phyloP scores from a whole-genome alignment of 2,329 filamentous ascomycete genomes.

The Parafenestella ontariensis region DNA sequence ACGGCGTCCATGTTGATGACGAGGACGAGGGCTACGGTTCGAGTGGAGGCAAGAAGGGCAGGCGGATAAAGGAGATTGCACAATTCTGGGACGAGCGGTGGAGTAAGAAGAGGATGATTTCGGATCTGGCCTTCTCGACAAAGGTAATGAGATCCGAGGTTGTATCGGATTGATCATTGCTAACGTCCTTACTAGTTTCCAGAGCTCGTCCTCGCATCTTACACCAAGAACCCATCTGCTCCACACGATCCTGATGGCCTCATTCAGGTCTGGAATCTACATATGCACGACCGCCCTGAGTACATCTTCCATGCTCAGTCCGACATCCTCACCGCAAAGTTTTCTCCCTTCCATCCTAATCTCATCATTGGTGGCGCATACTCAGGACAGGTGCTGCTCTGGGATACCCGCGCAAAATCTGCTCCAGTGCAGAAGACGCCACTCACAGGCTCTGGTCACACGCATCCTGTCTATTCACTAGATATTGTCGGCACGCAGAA shows the following conservation, averaged over 20 bases:
- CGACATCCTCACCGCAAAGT: slow-evolving; percentile 92
- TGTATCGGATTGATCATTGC: background rate
- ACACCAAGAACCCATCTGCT: slow-evolving; percentile 95
- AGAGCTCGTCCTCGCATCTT: slow-evolving; percentile 89
- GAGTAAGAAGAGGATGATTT: slow-evolving; percentile 98
- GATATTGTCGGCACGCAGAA: slow-evolving; percentile 98
- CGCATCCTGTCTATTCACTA: slow-evolving; percentile 93
- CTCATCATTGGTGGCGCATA: slow-evolving; percentile 96
- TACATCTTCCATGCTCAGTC: slow-evolving; percentile 97
- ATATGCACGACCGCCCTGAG: slow-evolving; percentile 92
- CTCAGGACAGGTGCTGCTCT: slow-evolving; percentile 93
- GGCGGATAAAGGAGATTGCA: slow-evolving; percentile 82
- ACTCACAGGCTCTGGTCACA: slow-evolving; percentile 91
- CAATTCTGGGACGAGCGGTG: slow-evolving; percentile 96
- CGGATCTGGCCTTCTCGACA: slow-evolving; percentile 91
- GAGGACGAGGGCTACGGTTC: slow-evolving; percentile 78
- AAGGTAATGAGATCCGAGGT: slow-evolving; percentile 62
- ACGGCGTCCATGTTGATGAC: slow-evolving; percentile 78
- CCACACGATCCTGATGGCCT: slow-evolving; percentile 93
- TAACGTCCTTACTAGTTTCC: slow-evolving; percentile 66
- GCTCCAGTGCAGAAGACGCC: slow-evolving; percentile 93
- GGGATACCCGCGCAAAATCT: slow-evolving; percentile 89
- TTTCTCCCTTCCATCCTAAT: slow-evolving; percentile 98
- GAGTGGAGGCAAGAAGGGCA: slow-evolving; percentile 72
- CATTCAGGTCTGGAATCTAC: slow-evolving; percentile 95